Evolutionary conservation across 225 moss, liverwort and hornwort genomes (phyloP), one percentile per base, ranked within the genome.

Genomic region (Polytrichum formosum): DNA sequence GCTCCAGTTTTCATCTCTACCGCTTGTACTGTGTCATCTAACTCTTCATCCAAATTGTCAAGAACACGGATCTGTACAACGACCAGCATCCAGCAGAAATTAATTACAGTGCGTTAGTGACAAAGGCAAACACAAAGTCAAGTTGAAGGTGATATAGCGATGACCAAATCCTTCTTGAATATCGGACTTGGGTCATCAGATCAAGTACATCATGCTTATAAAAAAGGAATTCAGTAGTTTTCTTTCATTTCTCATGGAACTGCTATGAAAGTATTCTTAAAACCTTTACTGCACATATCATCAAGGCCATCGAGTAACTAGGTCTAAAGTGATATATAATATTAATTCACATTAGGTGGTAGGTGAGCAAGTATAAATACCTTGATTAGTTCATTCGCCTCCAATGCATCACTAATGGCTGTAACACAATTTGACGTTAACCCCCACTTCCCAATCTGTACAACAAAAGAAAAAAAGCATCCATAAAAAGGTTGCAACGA

Each of bases 361-460:
- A 46, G 46, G 13, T 46, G 13, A 13, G 46, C 13, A 46, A 58
- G 20, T 58, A 58, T 6, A 58, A 21, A 66, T 73, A 90, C 92
- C 92, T 95, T 95, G 19, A 95, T 46, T n/a, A 93, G 91, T 65
- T 96, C 91, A 66, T 91, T 87, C 20, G 96, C 93, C 77, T 96
- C 96, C 70, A 96, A 71, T 0, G 96, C 91, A 68, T 93, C 96
- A 76, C 89, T 91, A 1, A 96, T 88, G 54, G 91, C 90, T 56
- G 74, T 90, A 26, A 96, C 66, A 61, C 91, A 91, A 59, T 82
- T 90, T 63, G 82, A 72, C 73, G 84, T 93, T 70, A 96, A 82
- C 8, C 91, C 91, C 83, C 88, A 85, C 76, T 96, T 96, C 54
- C 96, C 96, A 6, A 96, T 88, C 95, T 95, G 87, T 75, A 59